A percentile compares a stretch with the other conserved stretches of the same genome.
These are phyloP conservation scores for Leccinum pseudoinsigne DNA, from an alignment of 1,284 basidiomycete genomes.

Conservation along the genomic window DNA sequence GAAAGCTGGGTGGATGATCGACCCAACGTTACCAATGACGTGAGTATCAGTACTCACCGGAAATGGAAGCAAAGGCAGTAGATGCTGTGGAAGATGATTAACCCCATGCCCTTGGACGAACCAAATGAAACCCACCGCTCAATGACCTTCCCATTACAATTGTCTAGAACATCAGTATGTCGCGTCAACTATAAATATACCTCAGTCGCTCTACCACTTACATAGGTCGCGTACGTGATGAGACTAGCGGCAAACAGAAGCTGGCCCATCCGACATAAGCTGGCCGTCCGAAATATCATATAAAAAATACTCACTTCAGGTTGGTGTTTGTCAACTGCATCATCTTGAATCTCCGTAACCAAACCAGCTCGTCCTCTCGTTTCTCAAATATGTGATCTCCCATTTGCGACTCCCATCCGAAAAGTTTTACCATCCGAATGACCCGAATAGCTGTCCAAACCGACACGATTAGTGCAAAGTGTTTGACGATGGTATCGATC, in stretches of 20 bases:
- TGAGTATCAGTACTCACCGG: not conserved
- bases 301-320: not conserved
- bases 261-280: not conserved
- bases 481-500: not conserved
- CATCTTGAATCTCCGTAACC: not conserved
- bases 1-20: not conserved
- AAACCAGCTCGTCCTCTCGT: constrained; percentile 2
- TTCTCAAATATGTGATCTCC: not conserved
- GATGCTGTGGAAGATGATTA: not conserved
- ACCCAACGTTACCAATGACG: no score
- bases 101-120: not conserved
- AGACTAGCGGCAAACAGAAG: not conserved
- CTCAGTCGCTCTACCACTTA: not conserved
- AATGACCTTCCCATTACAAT: not conserved
- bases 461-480: not conserved
- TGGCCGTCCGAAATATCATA: not conserved
- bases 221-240: constrained; percentile 1
- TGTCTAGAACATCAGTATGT: not conserved
- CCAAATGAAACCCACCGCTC: not conserved
- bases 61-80: constrained; percentile 1
- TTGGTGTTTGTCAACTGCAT: constrained; percentile 2
- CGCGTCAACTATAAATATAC: not conserved
- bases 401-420: constrained; percentile 2
- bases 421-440: constrained; percentile 4
- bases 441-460: not conserved